phyloP scores from a whole-genome alignment of 768 basidiomycete species.

The Epithele typhae region DNA sequence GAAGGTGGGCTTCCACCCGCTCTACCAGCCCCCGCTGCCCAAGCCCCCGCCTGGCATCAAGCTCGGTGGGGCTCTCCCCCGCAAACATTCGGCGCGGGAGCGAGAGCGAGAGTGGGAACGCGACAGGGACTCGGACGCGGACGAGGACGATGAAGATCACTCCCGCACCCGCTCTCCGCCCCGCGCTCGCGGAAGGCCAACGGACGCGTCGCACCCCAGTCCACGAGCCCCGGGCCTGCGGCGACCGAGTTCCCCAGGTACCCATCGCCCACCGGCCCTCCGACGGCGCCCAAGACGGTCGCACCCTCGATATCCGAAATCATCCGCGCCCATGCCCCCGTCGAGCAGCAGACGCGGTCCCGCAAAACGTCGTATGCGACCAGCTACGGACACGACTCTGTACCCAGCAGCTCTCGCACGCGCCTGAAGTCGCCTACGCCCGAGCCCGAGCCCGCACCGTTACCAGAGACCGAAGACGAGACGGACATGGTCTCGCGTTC shows the following conservation, averaged over 20 bases:
- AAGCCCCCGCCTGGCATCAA: slow-evolving; percentile 78
- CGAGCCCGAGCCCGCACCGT: slow-evolving; percentile 41
- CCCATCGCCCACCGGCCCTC: slow-evolving; percentile 18
- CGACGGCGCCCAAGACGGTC: slow-evolving; percentile 44
- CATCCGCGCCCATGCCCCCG: slow-evolving; percentile 75
- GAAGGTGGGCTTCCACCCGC: slow-evolving; percentile 62
- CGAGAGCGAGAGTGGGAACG: slow-evolving; percentile 27
- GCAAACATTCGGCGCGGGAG: slow-evolving; percentile 27
- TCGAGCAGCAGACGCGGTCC: slow-evolving; percentile 37
- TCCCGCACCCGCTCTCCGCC: slow-evolving; percentile 7
- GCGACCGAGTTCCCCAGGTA: slow-evolving; percentile 13
- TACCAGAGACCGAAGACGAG: slow-evolving; percentile 55
- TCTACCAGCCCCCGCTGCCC: slow-evolving; percentile 81
- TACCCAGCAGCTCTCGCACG: slow-evolving; percentile 21
- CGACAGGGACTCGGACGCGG: slow-evolving; percentile 56
- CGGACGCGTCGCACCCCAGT: not conserved
- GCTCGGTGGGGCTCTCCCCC: slow-evolving; percentile 42
- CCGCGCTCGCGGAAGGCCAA: slow-evolving; percentile 1
- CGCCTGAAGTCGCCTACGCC: not conserved
- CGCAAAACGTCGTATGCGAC: slow-evolving; percentile 46
- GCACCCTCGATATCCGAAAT: slow-evolving; percentile 87
- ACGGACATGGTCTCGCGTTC: slow-evolving; percentile 70
- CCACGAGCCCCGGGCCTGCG: not conserved
- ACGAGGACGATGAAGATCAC: slow-evolving; percentile 39
- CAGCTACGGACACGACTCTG: slow-evolving; percentile 33